Percentiles rank a stretch among this genome's conserved stretches.
phyloP scores from a whole-genome alignment of 2,329 filamentous ascomycete species.

The Scolecobasidium constrictum region DNA sequence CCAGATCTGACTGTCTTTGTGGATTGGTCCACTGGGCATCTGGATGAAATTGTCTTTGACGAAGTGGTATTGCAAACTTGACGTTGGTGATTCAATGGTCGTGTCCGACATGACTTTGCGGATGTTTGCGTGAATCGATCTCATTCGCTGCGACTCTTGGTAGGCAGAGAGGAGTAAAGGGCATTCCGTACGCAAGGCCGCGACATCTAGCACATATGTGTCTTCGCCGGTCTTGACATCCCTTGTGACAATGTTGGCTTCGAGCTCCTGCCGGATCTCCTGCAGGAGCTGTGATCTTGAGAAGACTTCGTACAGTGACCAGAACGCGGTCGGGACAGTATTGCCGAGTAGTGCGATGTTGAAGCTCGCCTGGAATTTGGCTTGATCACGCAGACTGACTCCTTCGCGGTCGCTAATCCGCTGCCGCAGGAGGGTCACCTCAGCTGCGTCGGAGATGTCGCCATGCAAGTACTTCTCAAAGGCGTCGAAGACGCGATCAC shows the following conservation, averaged over 20 bases:
- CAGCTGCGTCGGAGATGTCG: constrained; percentile 2
- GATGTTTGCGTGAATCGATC: constrained; percentile 17
- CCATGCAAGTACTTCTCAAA: not conserved
- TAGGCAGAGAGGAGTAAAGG: constrained; percentile 25
- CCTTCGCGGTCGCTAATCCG: not conserved
- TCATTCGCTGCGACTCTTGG: constrained; percentile 26
- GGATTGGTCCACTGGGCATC: constrained; percentile 23
- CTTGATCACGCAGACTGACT: not conserved
- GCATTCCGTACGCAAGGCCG: constrained; percentile 22
- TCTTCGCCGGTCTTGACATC: not conserved
- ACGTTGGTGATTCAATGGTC: constrained; percentile 18
- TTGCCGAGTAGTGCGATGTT: constrained; percentile 25
- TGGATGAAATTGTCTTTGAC: constrained; percentile 24
- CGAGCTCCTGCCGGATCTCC: constrained; percentile 23
- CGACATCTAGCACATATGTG: constrained; percentile 20
- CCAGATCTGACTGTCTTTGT: constrained; percentile 20
- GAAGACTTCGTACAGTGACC: constrained; percentile 27
- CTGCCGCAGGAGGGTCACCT: not conserved
- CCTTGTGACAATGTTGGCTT: constrained; percentile 10
- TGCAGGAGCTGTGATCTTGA: constrained; percentile 22
- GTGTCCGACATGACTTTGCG: constrained; percentile 25
- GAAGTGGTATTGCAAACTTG: constrained; percentile 18
- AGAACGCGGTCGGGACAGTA: constrained; percentile 27
- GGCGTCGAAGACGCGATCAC: constrained; percentile 1
- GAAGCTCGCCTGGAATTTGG: constrained; percentile 1